Base-by-base conservation (phyloP, 208 protist species). In the Leptomonas pyrrhocoris region DNA sequence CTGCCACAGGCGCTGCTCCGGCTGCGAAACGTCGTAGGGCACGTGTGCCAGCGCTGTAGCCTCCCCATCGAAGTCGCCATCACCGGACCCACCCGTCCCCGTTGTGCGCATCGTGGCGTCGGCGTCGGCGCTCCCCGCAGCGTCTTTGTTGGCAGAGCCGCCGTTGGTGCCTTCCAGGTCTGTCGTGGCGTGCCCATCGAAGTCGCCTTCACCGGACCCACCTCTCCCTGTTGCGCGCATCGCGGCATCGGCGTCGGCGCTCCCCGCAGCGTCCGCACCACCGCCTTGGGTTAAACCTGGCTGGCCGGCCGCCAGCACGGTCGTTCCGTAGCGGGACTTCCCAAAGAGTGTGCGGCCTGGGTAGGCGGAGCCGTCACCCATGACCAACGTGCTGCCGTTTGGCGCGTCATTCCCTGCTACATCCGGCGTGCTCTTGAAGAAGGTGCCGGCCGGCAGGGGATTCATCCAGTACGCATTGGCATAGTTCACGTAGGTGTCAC, bases 401-500 rank as follows among this genome's bases (percentile, higher is more conserved):
- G 59, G 60, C 28, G 38, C 21, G 9, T 45, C 53, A 19, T 4
- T 23, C 42, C 21, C 34, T 2, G 49, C 50, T 11, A 9, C 36
- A 34, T 59, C 25, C 8, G 16, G 45, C 4, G 18, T 11, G 73
- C 80, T 88, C 63, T 84, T 83, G 49, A 80, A 78, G 53, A 81
- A 90, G 18, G 43, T 66, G 36, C 87, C 87, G 31, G 69, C 74
- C 0, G 90, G 90, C 8, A 95, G 73, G 21, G 90, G 90, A 70
- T 95, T 95, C 50, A 91, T 67, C 86, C 86, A 95, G 75, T 84
- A 91, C 13, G 83, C 83, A 36, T 85, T 86, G 28, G 80, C 84
- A 61, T 95, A 66, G 68, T 95, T 95, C 38, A 95, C 79, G 75
- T 88, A 95, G 16, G 84, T 90, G 51, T 95, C 85, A 31, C 86